Percentiles rank a stretch among this genome's conserved stretches.
Conservation (phyloP, 306 rosid genomes). For the Vigna radiata region DNA sequence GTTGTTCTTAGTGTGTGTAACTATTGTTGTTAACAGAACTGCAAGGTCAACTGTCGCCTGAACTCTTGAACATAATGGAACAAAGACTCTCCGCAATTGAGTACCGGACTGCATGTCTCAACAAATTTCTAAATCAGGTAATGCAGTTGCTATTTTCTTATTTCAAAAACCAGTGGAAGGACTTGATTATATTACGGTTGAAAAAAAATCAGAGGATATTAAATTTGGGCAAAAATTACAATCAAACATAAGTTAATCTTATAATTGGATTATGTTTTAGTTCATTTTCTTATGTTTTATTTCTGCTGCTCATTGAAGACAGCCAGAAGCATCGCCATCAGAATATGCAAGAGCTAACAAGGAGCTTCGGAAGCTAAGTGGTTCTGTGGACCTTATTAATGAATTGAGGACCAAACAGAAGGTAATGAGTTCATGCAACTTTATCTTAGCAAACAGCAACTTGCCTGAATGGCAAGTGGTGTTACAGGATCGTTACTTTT, state of each 20-base stretch:
- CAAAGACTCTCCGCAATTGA: slow-evolving; percentile 72
- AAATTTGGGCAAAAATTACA: background rate
- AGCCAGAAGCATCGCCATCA: slow-evolving; percentile 82
- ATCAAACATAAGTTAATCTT: background rate
- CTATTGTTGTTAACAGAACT: slow-evolving; percentile 49
- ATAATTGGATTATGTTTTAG: background rate
- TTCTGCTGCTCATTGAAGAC: slow-evolving; percentile 68
- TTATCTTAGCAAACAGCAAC: slow-evolving; percentile 8
- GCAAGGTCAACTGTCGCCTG: slow-evolving; percentile 61
- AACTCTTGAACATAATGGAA: slow-evolving; percentile 78
- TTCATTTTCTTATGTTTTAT: slow-evolving; percentile 39
- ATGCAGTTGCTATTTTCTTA: slow-evolving; percentile 29
- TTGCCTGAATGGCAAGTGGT: background rate
- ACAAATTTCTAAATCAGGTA: slow-evolving; percentile 67
- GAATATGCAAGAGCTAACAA: slow-evolving; percentile 86
- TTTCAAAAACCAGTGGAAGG: background rate
- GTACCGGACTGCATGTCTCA: slow-evolving; percentile 64
- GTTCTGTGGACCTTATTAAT: slow-evolving; percentile 68
- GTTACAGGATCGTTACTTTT: background rate
- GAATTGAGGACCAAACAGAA: slow-evolving; percentile 76
- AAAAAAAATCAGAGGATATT: background rate
- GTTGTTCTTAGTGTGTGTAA: background rate
- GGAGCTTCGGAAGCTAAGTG: slow-evolving; percentile 83
- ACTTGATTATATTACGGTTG: background rate
- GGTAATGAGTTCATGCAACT: slow-evolving; percentile 54